Evolutionary conservation across 1,284 basidiomycete genomes (phyloP), one percentile per base, ranked within the genome.

Genomic region (Boletus hoseneyae): DNA sequence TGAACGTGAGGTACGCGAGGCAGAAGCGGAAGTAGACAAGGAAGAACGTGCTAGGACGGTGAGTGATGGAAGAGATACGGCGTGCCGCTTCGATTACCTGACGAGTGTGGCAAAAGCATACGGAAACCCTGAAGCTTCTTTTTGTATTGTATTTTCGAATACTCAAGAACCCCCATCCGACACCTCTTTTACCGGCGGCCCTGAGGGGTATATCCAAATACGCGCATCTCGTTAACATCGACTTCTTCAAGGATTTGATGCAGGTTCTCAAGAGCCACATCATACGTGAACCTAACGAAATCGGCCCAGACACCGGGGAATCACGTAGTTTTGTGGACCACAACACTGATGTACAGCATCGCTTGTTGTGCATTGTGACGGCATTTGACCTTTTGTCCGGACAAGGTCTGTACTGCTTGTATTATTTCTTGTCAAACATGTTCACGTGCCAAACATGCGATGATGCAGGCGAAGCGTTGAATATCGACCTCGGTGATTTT

Each of bases 141-240:
- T 99, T 99, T 68, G 94, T 96, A 23, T 79, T 99, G 42, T 99
- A 99, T 72, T 99, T 99, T 71, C 87, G 90, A 56, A 90, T 99
- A 61, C 77, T 99, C 57, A 99, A 99, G 73, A 85, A 87, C 62
- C 83, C 90, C 6, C 76, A 76, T n/a, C 85, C 86, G 15, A 88
- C 87, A 4, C 85, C 88, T 6, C 78, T 99, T 9, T 77, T 99
- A 18, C 87, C 93, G 11, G 83, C 90, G 23, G 94, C 94, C 25
- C 75, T 99, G 56, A 87, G 90, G 63, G 97, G 97, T 53, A 88
- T 99, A 60, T 85, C 93, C 6, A 86, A 86, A 70, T 99, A 92
- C 64, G 89, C 96, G 0, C 97, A 99, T 68, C 80, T 97, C 50
- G 93, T 99, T 69, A 99, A 97, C 70, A 82, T 99, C 60, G 97